A percentile compares a stretch with the other conserved stretches of the same genome.
Conservation (phyloP, 2,329 filamentous ascomycete genomes). For the Fusarium graminum region DNA sequence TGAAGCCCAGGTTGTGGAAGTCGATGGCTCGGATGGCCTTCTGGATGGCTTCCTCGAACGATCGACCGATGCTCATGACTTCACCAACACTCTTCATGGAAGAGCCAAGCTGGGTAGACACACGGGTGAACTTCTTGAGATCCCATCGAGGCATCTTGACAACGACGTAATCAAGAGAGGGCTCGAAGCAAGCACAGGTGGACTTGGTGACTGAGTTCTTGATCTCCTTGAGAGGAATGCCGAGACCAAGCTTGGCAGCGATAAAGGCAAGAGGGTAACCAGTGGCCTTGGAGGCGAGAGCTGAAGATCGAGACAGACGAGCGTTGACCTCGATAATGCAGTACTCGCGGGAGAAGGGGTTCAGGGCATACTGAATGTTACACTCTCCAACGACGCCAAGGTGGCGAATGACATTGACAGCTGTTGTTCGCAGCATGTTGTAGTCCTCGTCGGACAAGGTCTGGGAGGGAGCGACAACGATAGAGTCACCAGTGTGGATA, state of each 20-base stretch:
- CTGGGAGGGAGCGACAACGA: slow-evolving; percentile 96
- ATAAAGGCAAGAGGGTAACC: slow-evolving; percentile 97
- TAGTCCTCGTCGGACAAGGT: slow-evolving; percentile 98
- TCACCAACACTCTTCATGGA: slow-evolving; percentile 99
- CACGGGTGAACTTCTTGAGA: slow-evolving; percentile 97
- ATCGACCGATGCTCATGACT: slow-evolving; percentile 97
- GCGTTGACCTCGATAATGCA: slow-evolving; percentile 99
- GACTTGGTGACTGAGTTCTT: slow-evolving; percentile 95
- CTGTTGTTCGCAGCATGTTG: slow-evolving; percentile 98
- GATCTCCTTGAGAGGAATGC: slow-evolving; percentile 96
- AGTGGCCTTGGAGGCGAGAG: slow-evolving; percentile 95
- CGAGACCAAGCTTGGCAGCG: slow-evolving; percentile 94
- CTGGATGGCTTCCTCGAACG: slow-evolving; percentile 98
- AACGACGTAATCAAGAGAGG: slow-evolving; percentile 96
- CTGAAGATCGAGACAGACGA: slow-evolving; percentile 93
- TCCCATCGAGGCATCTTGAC: slow-evolving; percentile 99
- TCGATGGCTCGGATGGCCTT: slow-evolving; percentile 97
- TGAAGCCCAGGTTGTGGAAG: slow-evolving; percentile 94
- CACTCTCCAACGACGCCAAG: slow-evolving; percentile 98
- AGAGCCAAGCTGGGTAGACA: slow-evolving; percentile 94
- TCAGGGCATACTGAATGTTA: slow-evolving; percentile 98
- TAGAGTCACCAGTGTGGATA: slow-evolving; percentile 98
- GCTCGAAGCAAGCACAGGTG: slow-evolving; percentile 98
- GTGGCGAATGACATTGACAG: slow-evolving; percentile 96
- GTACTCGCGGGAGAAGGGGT: slow-evolving; percentile 95